Percentiles rank a stretch among this genome's conserved stretches.
phyloP scores from a whole-genome alignment of 2,329 filamentous ascomycete genomes.

The Periconia sp. region DNA sequence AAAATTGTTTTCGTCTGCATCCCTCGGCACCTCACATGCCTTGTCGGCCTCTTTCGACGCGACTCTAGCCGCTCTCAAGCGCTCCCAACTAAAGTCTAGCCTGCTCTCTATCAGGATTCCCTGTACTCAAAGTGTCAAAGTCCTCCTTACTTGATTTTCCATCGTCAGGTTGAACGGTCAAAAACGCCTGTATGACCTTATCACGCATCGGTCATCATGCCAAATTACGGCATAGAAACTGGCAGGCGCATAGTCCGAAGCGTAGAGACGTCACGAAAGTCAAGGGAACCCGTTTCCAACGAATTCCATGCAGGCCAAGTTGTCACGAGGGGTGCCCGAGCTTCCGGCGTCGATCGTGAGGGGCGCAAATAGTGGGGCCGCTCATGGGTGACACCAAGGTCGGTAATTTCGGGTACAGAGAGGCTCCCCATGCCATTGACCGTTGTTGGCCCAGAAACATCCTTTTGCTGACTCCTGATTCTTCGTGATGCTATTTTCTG shows the following conservation, averaged over 20 bases:
- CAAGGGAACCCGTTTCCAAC: constrained; percentile 7
- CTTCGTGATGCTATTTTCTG: no score
- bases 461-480: no score
- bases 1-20: constrained; percentile 7
- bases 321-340: constrained; percentile 21
- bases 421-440: no score
- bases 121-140: neutral
- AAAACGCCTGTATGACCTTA: constrained; percentile 16
- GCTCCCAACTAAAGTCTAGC: constrained; percentile 1
- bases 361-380: constrained; percentile 12
- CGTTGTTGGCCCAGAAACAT: no score
- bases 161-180: neutral
- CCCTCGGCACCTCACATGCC: constrained; percentile 14
- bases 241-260: constrained; percentile 5
- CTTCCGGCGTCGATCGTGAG: constrained; percentile 16
- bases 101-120: no score
- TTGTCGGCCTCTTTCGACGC: no score
- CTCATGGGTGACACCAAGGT: constrained; percentile 3
- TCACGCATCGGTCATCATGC: constrained; percentile 7
- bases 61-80: constrained; percentile 21
- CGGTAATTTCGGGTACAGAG: constrained; percentile 17
- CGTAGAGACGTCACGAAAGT: constrained; percentile 20
- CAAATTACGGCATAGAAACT: constrained; percentile 24
- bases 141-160: constrained; percentile 1
- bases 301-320: constrained; percentile 10